Evolutionary conservation across 768 basidiomycete species (phyloP).

Genomic region (Lentinula sp.): DNA sequence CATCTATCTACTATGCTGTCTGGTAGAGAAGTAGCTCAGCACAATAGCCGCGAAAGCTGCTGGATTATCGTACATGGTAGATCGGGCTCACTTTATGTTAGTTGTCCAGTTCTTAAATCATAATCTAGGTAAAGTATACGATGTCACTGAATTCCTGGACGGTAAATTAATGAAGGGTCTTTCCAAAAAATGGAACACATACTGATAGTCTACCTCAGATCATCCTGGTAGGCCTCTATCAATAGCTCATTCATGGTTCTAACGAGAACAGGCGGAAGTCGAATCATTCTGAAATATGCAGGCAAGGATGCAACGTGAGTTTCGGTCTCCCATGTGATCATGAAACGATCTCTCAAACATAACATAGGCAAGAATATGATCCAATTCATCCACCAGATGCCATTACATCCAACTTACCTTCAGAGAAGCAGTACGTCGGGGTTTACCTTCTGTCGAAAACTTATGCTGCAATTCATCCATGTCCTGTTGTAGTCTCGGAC

Average conservation of each 20-base stretch:
- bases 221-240: constrained; percentile 46
- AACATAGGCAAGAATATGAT: constrained; percentile 65
- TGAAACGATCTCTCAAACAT: not conserved
- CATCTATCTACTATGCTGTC: constrained; percentile 21
- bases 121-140: constrained; percentile 59
- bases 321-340: not conserved
- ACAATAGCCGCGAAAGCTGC: constrained; percentile 56
- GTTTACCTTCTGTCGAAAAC: not conserved
- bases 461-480: not conserved
- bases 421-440: constrained; percentile 70
- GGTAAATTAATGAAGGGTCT: constrained; percentile 29
- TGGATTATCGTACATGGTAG: constrained; percentile 85
- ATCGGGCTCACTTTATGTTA: not conserved
- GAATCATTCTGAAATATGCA: constrained; percentile 82
- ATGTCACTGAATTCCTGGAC: constrained; percentile 73
- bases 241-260: constrained; percentile 9
- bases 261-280: constrained; percentile 55
- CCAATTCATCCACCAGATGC: constrained; percentile 86
- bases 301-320: constrained; percentile 85
- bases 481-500: constrained; percentile 47
- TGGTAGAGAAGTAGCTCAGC: constrained; percentile 46
- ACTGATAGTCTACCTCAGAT: constrained; percentile 26
- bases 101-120: not conserved
- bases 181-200: not conserved
- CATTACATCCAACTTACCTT: constrained; percentile 69